phyloP scores from a whole-genome alignment of 495 filamentous ascomycete genomes.

The Daldinia vernicosa region DNA sequence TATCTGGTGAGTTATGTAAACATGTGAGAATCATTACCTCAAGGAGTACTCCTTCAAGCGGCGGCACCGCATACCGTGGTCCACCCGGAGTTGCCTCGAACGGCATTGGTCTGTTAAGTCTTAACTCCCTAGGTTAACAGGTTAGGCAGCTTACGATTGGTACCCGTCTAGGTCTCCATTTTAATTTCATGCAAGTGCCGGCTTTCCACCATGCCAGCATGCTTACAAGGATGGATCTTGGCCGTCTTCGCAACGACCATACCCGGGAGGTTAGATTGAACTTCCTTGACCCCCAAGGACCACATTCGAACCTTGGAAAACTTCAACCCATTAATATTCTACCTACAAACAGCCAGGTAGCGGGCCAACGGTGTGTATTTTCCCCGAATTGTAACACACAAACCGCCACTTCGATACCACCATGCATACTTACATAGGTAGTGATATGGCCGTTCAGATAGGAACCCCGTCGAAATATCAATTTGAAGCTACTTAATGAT shows the following conservation, averaged over 20 bases:
- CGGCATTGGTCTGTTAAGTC: constrained; percentile 13
- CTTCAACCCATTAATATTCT: neutral
- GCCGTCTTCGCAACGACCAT: constrained; percentile 21
- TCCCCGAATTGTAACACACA: constrained; percentile 12
- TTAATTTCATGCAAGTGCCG: constrained; percentile 42
- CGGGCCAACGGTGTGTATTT: neutral
- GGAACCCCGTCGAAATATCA: neutral
- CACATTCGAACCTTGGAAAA: constrained; percentile 11
- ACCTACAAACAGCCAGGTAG: neutral
- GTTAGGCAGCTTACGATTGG: constrained; percentile 7
- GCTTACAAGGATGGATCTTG: constrained; percentile 31
- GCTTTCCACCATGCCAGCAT: constrained; percentile 19
- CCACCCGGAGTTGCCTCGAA: constrained; percentile 27
- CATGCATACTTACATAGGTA: neutral
- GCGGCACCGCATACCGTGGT: constrained; percentile 15
- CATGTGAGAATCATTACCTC: constrained; percentile 26
- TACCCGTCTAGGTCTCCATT: constrained; percentile 36
- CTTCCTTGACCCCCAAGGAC: neutral
- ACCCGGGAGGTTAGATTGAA: neutral
- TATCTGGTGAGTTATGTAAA: neutral
- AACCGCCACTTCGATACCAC: constrained; percentile 21
- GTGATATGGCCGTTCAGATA: neutral
- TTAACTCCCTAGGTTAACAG: neutral
- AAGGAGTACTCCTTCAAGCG: constrained; percentile 5
- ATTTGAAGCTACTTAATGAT: neutral